Conservation (phyloP, 2,329 filamentous ascomycete species). For the Biscogniauxia mediterranea region DNA sequence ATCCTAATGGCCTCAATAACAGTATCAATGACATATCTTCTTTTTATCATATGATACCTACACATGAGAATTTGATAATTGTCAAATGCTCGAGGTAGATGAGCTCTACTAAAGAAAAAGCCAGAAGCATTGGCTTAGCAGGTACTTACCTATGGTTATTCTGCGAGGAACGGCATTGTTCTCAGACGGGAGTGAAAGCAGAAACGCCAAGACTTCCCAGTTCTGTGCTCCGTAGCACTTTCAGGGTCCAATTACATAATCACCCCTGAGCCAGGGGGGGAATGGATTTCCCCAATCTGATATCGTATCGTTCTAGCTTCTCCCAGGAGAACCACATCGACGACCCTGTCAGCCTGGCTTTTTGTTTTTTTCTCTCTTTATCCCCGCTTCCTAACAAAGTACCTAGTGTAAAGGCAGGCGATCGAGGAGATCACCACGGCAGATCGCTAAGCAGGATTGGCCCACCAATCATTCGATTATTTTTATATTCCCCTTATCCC, state of each 20-base stretch:
- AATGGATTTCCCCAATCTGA: background rate
- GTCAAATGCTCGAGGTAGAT: background rate
- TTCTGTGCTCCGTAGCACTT: background rate
- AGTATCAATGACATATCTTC: too few relatives aligned
- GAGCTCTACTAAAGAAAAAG: too few relatives aligned
- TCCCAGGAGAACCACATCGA: background rate
- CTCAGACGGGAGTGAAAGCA: background rate
- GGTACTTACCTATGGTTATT: too few relatives aligned
- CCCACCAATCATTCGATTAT: background rate
- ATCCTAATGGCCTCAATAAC: background rate
- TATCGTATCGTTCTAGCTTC: background rate
- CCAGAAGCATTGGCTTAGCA: too few relatives aligned
- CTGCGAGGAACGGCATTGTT: too few relatives aligned
- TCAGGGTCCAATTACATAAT: background rate
- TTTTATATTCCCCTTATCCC: too few relatives aligned
- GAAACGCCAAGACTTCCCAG: background rate
- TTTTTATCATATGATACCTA: background rate
- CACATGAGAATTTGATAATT: background rate
- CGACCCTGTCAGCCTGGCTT: too few relatives aligned
- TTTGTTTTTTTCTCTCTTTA: too few relatives aligned
- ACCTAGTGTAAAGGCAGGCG: background rate
- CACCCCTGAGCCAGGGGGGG: background rate
- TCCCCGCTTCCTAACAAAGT: background rate
- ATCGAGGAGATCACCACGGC: background rate
- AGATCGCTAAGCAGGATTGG: background rate